A percentile compares a stretch with the other conserved stretches of the same genome.
These are phyloP conservation scores for Lathyrus oleraceus DNA, from an alignment of 306 rosid genomes.

Conservation along the genomic window DNA sequence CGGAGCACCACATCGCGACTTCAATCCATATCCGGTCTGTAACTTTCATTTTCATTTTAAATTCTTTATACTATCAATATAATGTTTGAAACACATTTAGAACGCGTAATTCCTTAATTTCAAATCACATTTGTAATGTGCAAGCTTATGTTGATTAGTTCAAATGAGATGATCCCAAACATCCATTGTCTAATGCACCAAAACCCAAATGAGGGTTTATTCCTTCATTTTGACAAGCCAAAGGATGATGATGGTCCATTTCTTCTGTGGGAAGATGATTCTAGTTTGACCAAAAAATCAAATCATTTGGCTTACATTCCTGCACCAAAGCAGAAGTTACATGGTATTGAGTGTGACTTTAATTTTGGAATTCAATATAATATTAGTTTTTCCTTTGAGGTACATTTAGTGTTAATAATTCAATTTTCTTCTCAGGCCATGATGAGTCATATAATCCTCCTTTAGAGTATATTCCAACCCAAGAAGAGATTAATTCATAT, in stretches of 20 bases:
- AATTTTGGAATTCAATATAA: conserved; percentile 23
- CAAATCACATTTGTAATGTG: conserved; percentile 22
- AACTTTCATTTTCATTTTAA: conserved; percentile 20
- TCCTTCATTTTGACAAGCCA: conserved; percentile 81
- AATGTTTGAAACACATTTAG: conserved; percentile 8
- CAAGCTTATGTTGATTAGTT: conserved; percentile 91
- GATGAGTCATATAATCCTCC: conserved; percentile 97
- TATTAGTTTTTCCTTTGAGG: conserved; percentile 18
- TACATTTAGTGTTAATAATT: conserved; percentile 17
- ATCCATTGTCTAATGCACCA: conserved; percentile 90
- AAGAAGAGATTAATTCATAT: conserved; percentile 86
- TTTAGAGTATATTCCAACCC: conserved; percentile 84
- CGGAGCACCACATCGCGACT: conserved; percentile 79
- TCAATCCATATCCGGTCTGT: conserved; percentile 77
- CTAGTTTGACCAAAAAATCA: conserved; percentile 60
- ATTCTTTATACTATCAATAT: conserved; percentile 1
- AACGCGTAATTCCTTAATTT: conserved; percentile 6
- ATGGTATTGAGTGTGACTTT: conserved; percentile 54
- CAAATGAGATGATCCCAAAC: conserved; percentile 80
- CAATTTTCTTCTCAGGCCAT: conserved; percentile 56
- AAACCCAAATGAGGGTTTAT: conserved; percentile 95
- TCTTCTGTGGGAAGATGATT: conserved; percentile 89
- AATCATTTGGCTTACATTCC: conserved; percentile 82
- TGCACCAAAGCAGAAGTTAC: conserved; percentile 83
- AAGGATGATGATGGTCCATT: conserved; percentile 69